These are phyloP conservation scores for Gracilaria domingensis DNA, from an alignment of 23 red algal species.

Conservation along the genomic window DNA sequence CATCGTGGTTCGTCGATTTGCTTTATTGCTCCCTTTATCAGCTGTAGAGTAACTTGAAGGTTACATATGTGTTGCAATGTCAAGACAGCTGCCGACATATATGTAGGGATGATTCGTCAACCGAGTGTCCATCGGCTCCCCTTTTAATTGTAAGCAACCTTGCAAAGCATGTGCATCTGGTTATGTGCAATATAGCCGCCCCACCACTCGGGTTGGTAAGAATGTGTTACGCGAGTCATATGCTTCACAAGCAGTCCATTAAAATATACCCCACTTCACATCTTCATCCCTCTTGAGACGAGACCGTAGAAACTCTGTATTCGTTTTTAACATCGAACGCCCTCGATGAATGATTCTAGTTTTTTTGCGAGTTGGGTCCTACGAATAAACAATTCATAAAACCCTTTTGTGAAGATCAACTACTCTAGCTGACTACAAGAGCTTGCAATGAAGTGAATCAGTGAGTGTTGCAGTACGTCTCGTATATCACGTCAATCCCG, in stretches of 20 bases:
- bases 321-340: neutral
- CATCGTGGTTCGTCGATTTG: neutral
- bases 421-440: too few relatives aligned
- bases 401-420: too few relatives aligned
- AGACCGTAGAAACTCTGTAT: neutral
- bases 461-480: too few relatives aligned
- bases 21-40: neutral
- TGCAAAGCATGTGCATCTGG: neutral
- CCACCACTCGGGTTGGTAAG: neutral
- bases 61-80: too few relatives aligned
- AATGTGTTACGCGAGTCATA: conserved; percentile 7
- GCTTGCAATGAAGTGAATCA: too few relatives aligned
- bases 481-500: too few relatives aligned
- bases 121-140: neutral
- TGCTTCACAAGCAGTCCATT: neutral
- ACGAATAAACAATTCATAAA: too few relatives aligned
- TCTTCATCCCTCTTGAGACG: conserved; percentile 1
- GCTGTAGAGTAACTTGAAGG: too few relatives aligned
- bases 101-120: too few relatives aligned
- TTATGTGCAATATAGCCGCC: neutral
- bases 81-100: too few relatives aligned
- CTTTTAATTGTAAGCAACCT: neutral
- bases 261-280: neutral
- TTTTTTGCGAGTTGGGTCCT: too few relatives aligned
- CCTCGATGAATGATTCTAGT: too few relatives aligned